phyloP scores from a whole-genome alignment of 2,329 filamentous ascomycete genomes.

The Colletotrichum chrysophilum region DNA sequence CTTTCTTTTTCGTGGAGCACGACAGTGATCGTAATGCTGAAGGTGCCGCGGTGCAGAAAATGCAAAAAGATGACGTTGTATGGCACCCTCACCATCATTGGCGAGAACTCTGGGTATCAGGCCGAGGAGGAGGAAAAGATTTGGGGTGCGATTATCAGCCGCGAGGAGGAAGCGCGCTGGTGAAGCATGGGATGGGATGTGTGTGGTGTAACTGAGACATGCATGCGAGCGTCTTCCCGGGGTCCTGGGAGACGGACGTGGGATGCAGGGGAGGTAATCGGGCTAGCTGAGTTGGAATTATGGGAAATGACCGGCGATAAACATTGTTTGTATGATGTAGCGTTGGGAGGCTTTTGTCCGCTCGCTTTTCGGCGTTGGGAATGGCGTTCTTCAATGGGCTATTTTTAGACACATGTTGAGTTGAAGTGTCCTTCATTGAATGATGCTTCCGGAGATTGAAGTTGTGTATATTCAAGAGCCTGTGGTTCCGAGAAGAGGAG shows the following conservation, averaged over 20 bases:
- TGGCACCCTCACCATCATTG: conserved; percentile 51
- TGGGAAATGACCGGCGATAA: background rate
- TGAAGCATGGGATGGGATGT: conserved; percentile 23
- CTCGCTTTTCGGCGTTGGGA: background rate
- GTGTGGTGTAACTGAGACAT: background rate
- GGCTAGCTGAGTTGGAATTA: background rate
- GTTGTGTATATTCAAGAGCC: background rate
- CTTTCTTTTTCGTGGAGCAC: background rate
- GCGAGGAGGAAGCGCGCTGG: conserved; percentile 46
- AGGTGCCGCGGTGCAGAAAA: conserved; percentile 29
- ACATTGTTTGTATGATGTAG: background rate
- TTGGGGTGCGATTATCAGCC: conserved; percentile 46
- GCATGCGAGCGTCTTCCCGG: background rate
- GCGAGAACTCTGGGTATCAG: conserved; percentile 46
- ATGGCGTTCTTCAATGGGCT: background rate
- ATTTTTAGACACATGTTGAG: background rate
- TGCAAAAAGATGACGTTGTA: conserved; percentile 50
- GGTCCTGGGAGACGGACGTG: background rate
- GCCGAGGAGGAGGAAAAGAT: conserved; percentile 48
- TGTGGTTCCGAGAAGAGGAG: rapidly evolving
- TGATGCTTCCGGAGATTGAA: background rate
- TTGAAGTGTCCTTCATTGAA: background rate
- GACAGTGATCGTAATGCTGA: background rate
- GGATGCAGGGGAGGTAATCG: background rate
- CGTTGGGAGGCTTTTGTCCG: background rate